A percentile compares a stretch with the other conserved stretches of the same genome.
phyloP scores from a whole-genome alignment of 352 stramenopile species.

The Hyaloperonospora brassicae region DNA sequence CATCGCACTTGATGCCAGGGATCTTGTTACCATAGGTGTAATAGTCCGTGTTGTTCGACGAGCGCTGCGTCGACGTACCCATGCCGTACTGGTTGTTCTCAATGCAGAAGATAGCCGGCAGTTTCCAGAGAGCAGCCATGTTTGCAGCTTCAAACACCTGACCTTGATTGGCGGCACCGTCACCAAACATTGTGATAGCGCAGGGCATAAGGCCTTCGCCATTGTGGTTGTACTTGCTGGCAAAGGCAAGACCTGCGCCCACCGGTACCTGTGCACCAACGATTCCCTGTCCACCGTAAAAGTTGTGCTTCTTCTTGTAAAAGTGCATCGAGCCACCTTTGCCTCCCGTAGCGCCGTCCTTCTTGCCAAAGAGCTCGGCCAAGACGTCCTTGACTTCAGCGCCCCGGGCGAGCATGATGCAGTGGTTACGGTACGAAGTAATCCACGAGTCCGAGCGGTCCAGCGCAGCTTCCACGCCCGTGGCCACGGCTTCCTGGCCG shows the following conservation, averaged over 20 bases:
- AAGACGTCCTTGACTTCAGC: conserved; percentile 90
- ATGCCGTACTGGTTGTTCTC: conserved; percentile 99
- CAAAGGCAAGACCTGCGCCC: conserved; percentile 96
- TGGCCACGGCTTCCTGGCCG: conserved; percentile 98
- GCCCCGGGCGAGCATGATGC: conserved; percentile 92
- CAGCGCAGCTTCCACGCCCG: conserved; percentile 94
- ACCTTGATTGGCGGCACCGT: conserved; percentile 99
- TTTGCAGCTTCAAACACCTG: conserved; percentile 97
- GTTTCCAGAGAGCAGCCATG: conserved; percentile 97
- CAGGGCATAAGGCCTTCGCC: conserved; percentile 85
- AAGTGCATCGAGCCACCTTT: conserved; percentile 99
- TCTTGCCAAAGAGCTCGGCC: conserved; percentile 94
- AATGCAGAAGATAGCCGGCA: conserved; percentile 99
- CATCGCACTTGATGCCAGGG: conserved; percentile 97
- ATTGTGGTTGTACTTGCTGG: conserved; percentile 97
- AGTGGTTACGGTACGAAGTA: conserved; percentile 99
- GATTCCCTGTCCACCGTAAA: conserved; percentile 97
- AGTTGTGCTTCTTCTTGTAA: conserved; percentile 98
- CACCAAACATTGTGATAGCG: conserved; percentile 97
- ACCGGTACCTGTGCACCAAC: conserved; percentile 98
- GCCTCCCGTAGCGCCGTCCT: conserved; percentile 83
- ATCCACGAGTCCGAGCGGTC: conserved; percentile 96
- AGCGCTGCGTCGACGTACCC: conserved; percentile 97
- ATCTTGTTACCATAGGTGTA: conserved; percentile 99
- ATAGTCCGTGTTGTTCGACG: conserved; percentile 96